phyloP scores from a whole-genome alignment of 163 green algal species.

The Volvox carteri region DNA sequence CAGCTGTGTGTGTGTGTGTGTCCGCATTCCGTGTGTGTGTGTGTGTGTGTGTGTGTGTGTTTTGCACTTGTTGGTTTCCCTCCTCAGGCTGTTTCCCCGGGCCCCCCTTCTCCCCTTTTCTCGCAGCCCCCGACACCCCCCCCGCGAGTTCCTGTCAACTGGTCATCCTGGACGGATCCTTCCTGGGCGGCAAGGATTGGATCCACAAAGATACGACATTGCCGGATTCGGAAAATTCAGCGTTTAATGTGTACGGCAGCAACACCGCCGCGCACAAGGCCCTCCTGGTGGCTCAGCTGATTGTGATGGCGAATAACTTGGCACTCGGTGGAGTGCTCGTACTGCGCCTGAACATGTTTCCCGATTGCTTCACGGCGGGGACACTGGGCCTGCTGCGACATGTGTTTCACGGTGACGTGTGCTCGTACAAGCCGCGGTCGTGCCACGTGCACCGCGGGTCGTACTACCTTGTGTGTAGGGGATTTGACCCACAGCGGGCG shows the following conservation, averaged over 20 bases:
- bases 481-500: constrained; percentile 26
- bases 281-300: constrained; percentile 59
- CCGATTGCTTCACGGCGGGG: constrained; percentile 39
- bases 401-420: constrained; percentile 50
- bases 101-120: no score
- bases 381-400: constrained; percentile 54
- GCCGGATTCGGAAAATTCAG: constrained; percentile 52
- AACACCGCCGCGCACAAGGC: constrained; percentile 50
- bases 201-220: constrained; percentile 61
- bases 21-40: background rate
- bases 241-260: constrained; percentile 58
- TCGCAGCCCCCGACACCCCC: constrained; percentile 19
- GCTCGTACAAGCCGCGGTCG: constrained; percentile 56
- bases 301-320: constrained; percentile 58
- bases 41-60: background rate
- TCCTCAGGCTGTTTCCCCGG: no score
- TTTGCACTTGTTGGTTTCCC: no score
- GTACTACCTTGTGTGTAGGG: constrained; percentile 58
- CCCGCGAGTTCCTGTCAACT: constrained; percentile 31
- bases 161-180: constrained; percentile 60
- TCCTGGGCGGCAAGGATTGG: constrained; percentile 60
- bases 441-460: constrained; percentile 56
- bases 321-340: constrained; percentile 31
- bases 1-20: no score
- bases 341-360: constrained; percentile 61